Percentiles rank a stretch among this genome's conserved stretches.
phyloP scores from a whole-genome alignment of 192 early-diverging fungal genomes.

The Allomyces arbusculus region DNA sequence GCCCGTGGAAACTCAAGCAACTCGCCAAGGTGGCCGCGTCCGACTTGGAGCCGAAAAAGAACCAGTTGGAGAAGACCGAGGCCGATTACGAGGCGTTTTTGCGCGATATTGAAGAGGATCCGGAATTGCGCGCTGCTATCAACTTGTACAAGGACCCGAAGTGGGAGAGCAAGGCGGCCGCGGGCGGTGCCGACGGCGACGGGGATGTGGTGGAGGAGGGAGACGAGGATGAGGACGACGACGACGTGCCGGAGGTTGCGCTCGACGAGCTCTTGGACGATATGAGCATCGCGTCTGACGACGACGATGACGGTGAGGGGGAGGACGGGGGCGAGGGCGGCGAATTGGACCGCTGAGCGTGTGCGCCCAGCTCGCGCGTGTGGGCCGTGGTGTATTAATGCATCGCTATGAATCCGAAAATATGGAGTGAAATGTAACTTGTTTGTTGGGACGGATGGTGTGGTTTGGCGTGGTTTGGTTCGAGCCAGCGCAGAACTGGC shows the following conservation, averaged over 20 bases:
- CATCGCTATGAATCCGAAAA: too few relatives aligned
- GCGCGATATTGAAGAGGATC: slow-evolving; percentile 95
- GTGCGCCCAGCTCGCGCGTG: too few relatives aligned
- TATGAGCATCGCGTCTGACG: slow-evolving; percentile 29
- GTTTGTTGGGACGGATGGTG: too few relatives aligned
- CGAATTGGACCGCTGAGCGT: too few relatives aligned
- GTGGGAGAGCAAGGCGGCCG: slow-evolving; percentile 6
- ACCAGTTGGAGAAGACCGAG: slow-evolving; percentile 57
- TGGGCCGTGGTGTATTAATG: too few relatives aligned
- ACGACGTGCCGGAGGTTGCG: slow-evolving; percentile 80
- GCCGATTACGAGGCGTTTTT: slow-evolving; percentile 87
- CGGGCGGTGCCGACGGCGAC: slow-evolving; percentile 5
- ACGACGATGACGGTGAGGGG: slow-evolving; percentile 32
- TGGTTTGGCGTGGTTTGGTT: too few relatives aligned
- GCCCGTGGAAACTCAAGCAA: slow-evolving; percentile 81
- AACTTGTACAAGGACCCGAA: slow-evolving; percentile 69
- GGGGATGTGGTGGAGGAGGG: slow-evolving; percentile 6
- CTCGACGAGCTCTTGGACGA: slow-evolving; percentile 88
- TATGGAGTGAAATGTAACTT: too few relatives aligned
- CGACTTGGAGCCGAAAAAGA: slow-evolving; percentile 46
- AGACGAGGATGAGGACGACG: slow-evolving; percentile 54
- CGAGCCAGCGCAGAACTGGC: too few relatives aligned
- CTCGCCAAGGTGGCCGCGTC: slow-evolving; percentile 80
- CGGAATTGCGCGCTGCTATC: slow-evolving; percentile 79
- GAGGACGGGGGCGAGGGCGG: slow-evolving; percentile 2